A percentile compares a stretch with the other conserved stretches of the same genome.
These are phyloP conservation scores for Lentinus tigrinus DNA, from an alignment of 768 basidiomycete genomes.

Conservation along the genomic window DNA sequence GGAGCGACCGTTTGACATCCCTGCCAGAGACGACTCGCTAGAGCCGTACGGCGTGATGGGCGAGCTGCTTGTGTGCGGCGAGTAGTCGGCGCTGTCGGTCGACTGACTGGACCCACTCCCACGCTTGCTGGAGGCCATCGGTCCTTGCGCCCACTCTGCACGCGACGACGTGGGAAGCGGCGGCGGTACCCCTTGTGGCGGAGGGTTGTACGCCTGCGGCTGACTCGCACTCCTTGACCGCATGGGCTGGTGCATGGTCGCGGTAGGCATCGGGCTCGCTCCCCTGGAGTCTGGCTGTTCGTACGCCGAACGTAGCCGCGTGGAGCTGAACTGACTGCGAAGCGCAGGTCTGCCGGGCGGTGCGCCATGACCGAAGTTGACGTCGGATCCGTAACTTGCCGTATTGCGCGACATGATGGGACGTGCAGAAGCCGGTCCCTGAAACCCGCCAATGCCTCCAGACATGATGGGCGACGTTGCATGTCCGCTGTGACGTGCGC, in stretches of 20 bases:
- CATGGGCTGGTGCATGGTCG: conserved; percentile 17
- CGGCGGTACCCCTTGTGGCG: conserved; percentile 41
- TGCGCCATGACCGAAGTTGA: conserved; percentile 17
- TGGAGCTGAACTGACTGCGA: conserved; percentile 71
- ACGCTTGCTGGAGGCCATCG: conserved; percentile 55
- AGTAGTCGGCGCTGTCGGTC: conserved; percentile 82
- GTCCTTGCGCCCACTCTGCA: conserved; percentile 43
- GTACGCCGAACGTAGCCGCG: conserved; percentile 52
- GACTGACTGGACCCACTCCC: conserved; percentile 86
- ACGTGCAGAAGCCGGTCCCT: conserved; percentile 29
- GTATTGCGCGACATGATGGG: conserved; percentile 48
- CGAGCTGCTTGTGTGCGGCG: conserved; percentile 74
- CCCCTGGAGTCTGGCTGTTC: conserved; percentile 37
- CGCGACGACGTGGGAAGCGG: conserved; percentile 58
- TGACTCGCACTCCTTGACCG: conserved; percentile 82
- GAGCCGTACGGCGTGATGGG: conserved; percentile 91
- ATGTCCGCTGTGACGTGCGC: conserved; percentile 13
- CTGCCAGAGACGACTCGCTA: conserved; percentile 75
- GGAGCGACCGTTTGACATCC: conserved; percentile 46
- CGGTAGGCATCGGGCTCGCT: conserved; percentile 22
- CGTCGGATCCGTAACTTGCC: conserved; percentile 45
- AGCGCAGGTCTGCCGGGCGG: conserved; percentile 31
- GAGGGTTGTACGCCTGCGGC: conserved; percentile 65
- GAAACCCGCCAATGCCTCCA: conserved; percentile 33
- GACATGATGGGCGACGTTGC: conserved; percentile 13